Conservation (phyloP, 805 yeast genomes). For the Candida ascalaphidarum region DNA sequence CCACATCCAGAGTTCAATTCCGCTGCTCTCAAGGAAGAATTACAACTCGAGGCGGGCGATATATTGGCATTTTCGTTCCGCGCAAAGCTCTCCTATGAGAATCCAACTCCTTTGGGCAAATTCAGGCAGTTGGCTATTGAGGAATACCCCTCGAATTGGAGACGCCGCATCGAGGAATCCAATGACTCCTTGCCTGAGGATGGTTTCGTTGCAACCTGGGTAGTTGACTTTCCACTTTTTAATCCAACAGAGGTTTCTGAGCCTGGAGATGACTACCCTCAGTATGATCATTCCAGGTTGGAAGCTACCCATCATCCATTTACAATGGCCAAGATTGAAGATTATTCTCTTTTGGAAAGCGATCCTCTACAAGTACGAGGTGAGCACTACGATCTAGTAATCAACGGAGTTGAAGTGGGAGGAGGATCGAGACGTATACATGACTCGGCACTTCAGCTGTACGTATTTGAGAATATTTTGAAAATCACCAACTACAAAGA, state of each 20-base stretch:
- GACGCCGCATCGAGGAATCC: conserved; percentile 23
- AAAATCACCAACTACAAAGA: conserved; percentile 47
- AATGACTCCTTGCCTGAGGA: conserved; percentile 18
- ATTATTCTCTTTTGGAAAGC: conserved; percentile 45
- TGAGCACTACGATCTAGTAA: conserved; percentile 88
- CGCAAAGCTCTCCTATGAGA: conserved; percentile 64
- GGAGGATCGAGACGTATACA: conserved; percentile 97
- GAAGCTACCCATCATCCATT: conserved; percentile 95
- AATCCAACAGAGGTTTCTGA: conserved; percentile 51
- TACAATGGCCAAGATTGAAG: conserved; percentile 78
- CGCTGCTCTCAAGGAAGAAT: conserved; percentile 7
- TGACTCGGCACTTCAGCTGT: conserved; percentile 70
- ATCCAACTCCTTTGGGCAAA: conserved; percentile 91
- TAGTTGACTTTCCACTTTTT: conserved; percentile 87
- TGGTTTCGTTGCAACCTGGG: conserved; percentile 68
- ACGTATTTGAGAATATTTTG: conserved; percentile 58
- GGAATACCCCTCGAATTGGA: conserved; percentile 42
- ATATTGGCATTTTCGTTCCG: conserved; percentile 75
- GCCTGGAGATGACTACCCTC: conserved; percentile 42
- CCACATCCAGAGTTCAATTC: conserved; percentile 8
- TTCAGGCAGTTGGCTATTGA: conserved; percentile 68
- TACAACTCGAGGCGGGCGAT: conserved; percentile 57
- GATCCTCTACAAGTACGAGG: conserved; percentile 67
- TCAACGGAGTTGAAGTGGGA: conserved; percentile 93
- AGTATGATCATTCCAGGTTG: conserved; percentile 38